Evolutionary conservation across 805 yeast species (phyloP).

Genomic region (Dipodascus albidus): DNA sequence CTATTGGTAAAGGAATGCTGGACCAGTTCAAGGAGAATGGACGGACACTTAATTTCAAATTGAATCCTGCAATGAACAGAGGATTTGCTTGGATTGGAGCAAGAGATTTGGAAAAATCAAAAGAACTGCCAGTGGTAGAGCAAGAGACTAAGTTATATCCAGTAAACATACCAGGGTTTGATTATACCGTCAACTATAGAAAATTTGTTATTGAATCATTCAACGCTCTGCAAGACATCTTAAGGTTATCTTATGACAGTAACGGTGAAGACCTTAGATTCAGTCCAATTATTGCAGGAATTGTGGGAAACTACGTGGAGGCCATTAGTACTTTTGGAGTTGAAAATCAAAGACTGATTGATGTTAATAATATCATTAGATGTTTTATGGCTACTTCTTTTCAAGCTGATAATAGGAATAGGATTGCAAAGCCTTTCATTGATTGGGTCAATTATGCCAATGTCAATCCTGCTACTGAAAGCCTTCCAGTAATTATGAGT

Average conservation of each 20-base stretch:
- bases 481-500: conserved; percentile 12
- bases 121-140: conserved; percentile 3
- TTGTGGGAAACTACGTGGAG: conserved; percentile 6
- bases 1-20: conserved; percentile 18
- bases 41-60: conserved; percentile 19
- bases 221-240: conserved; percentile 8
- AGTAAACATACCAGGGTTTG: conserved; percentile 10
- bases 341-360: conserved; percentile 8
- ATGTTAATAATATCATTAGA: conserved; percentile 13
- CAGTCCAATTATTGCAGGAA: conserved; percentile 4
- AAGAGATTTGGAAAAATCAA: not conserved
- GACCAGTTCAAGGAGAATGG: conserved; percentile 12
- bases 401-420: conserved; percentile 4
- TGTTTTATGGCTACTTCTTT: conserved; percentile 18
- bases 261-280: conserved; percentile 4
- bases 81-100: conserved; percentile 21
- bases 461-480: conserved; percentile 13
- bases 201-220: conserved; percentile 6
- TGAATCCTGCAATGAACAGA: conserved; percentile 12
- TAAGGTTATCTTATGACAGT: conserved; percentile 3
- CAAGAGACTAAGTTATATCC: conserved; percentile 16
- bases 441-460: conserved; percentile 21
- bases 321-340: not conserved
- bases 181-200: conserved; percentile 8
- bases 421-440: conserved; percentile 15